Evolutionary conservation across 2,329 filamentous ascomycete genomes (phyloP).

Genomic region (Rutstroemia sp.): DNA sequence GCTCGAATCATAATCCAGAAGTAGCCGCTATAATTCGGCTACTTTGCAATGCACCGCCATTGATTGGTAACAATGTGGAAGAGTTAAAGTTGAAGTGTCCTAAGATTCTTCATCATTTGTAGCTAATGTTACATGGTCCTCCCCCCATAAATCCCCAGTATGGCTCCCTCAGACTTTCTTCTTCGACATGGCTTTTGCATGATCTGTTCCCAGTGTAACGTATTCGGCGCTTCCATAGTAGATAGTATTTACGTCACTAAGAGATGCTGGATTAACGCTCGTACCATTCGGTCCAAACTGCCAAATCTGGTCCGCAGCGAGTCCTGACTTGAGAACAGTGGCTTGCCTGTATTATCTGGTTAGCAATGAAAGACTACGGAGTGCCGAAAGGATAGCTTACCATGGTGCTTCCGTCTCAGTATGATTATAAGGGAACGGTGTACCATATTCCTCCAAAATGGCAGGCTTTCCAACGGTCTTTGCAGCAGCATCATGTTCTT

Average conservation of each 20-base stretch:
- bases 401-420: conserved; percentile 17
- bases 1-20: no score
- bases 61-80: no score
- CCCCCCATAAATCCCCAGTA: neutral
- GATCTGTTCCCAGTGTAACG: conserved; percentile 15
- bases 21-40: no score
- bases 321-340: conserved; percentile 16
- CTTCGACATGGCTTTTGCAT: conserved; percentile 19
- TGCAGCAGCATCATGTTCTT: conserved; percentile 36
- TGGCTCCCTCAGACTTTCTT: conserved; percentile 14
- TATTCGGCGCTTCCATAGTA: conserved; percentile 20
- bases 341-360: conserved; percentile 13
- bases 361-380: neutral
- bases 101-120: neutral
- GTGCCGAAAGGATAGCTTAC: neutral
- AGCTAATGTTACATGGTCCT: no score
- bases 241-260: conserved; percentile 23
- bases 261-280: conserved; percentile 10
- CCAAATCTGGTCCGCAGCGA: conserved; percentile 25
- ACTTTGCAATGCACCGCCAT: no score
- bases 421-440: conserved; percentile 20
- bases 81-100: no score
- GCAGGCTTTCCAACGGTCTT: conserved; percentile 33
- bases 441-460: conserved; percentile 34
- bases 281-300: conserved; percentile 21